Evolutionary conservation across 2,329 filamentous ascomycete genomes (phyloP).

Genomic region (Rugonectria rugulosa): DNA sequence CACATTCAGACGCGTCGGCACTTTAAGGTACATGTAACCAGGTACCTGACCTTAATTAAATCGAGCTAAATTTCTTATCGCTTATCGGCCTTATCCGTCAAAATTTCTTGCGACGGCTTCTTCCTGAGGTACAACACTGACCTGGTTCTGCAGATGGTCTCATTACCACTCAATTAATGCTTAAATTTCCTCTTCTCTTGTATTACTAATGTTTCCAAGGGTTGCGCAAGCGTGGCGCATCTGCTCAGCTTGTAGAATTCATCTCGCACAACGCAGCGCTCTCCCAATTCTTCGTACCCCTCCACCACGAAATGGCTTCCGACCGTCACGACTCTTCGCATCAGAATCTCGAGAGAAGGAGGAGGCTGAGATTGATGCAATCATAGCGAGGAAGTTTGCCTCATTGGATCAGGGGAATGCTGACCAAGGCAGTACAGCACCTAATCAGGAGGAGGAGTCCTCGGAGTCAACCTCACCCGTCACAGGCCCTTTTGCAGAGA

Average conservation of each 20-base stretch:
- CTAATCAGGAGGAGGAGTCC: too few species aligned
- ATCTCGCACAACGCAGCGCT: slow-evolving; percentile 36
- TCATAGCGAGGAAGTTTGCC: slow-evolving; percentile 22
- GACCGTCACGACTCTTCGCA: slow-evolving; percentile 30
- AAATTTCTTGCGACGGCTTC: slow-evolving; percentile 34
- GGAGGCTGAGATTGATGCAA: slow-evolving; percentile 36
- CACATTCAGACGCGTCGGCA: slow-evolving; percentile 21
- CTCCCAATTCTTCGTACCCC: slow-evolving; percentile 17
- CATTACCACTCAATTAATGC: slow-evolving; percentile 19
- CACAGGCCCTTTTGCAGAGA: too few species aligned
- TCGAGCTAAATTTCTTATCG: slow-evolving; percentile 32
- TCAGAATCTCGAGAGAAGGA: slow-evolving; percentile 33
- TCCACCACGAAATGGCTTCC: slow-evolving; percentile 17
- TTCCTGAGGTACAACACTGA: neutral
- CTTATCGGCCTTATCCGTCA: slow-evolving; percentile 36
- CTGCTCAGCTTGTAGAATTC: slow-evolving; percentile 45
- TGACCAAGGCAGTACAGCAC: too few species aligned
- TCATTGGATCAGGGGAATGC: neutral
- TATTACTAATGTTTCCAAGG: slow-evolving; percentile 46
- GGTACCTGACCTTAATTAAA: too few species aligned
- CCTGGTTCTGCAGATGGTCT: slow-evolving; percentile 20
- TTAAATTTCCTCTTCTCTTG: slow-evolving; percentile 15
- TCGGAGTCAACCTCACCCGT: too few species aligned
- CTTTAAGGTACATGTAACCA: too few species aligned
- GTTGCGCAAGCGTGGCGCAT: slow-evolving; percentile 43